These are phyloP conservation scores for Jackrogersella minutella DNA, from an alignment of 495 filamentous ascomycete genomes.

Conservation along the genomic window DNA sequence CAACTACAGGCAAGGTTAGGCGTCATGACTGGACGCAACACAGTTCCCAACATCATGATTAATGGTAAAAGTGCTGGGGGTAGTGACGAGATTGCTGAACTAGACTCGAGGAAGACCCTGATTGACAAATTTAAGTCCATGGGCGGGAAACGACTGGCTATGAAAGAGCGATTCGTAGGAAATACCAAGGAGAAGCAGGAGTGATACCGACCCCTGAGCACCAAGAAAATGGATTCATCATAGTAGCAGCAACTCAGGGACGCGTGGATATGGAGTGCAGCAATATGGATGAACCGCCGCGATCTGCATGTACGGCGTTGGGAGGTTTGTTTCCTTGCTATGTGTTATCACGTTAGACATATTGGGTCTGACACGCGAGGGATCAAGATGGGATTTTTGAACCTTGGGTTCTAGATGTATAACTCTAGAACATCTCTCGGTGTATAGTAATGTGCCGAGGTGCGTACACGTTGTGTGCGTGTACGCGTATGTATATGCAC, in stretches of 20 bases:
- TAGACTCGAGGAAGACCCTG: constrained; percentile 75
- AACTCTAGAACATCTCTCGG: constrained; percentile 10
- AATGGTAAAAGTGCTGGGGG: constrained; percentile 90
- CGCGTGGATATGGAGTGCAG: constrained; percentile 25
- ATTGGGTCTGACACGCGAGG: constrained; percentile 12
- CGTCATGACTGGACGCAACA: constrained; percentile 78
- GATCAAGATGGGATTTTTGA: constrained; percentile 9
- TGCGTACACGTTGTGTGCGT: background rate
- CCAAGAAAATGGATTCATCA: constrained; percentile 3
- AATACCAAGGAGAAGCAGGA: constrained; percentile 37
- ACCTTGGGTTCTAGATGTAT: constrained; percentile 12
- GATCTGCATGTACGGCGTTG: constrained; percentile 39
- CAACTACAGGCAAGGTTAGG: constrained; percentile 73
- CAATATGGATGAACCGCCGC: constrained; percentile 24
- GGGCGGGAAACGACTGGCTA: constrained; percentile 72
- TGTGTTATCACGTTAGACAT: constrained; percentile 12
- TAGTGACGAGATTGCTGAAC: constrained; percentile 79
- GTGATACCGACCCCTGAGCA: constrained; percentile 9
- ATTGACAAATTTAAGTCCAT: constrained; percentile 74
- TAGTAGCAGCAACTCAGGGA: constrained; percentile 3
- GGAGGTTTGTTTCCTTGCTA: constrained; percentile 26
- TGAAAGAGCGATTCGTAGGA: constrained; percentile 51
- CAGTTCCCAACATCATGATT: constrained; percentile 91
- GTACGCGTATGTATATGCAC: constrained; percentile 1
- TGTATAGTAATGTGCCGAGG: constrained; percentile 23